These are phyloP conservation scores for Dothistroma septosporum DNA, from an alignment of 2,329 filamentous ascomycete species.

Conservation along the genomic window DNA sequence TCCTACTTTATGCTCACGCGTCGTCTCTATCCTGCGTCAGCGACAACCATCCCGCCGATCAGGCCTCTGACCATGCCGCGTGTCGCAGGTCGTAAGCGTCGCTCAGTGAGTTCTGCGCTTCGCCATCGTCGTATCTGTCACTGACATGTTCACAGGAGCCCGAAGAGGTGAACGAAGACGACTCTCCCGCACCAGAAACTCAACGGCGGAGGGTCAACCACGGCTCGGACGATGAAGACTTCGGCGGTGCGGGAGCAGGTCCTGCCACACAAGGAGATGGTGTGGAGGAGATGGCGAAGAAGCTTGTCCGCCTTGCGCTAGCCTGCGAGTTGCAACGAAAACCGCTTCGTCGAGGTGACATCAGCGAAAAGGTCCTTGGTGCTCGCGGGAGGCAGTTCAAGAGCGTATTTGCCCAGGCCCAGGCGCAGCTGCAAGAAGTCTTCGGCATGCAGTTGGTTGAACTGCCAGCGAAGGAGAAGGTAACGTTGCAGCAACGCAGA, in stretches of 20 bases:
- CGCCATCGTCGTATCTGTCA: background rate
- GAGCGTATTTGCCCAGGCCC: constrained; percentile 70
- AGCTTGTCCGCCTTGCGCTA: constrained; percentile 58
- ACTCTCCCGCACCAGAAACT: constrained; percentile 27
- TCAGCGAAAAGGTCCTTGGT: constrained; percentile 65
- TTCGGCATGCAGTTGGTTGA: constrained; percentile 95
- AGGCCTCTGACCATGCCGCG: constrained; percentile 13
- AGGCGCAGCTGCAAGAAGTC: constrained; percentile 62
- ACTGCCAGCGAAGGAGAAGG: constrained; percentile 74
- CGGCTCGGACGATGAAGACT: constrained; percentile 18
- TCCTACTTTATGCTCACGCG: background rate
- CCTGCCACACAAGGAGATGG: constrained; percentile 26
- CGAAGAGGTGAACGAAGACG: constrained; percentile 25
- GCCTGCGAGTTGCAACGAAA: constrained; percentile 57
- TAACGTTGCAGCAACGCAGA: constrained; percentile 64
- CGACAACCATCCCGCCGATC: background rate
- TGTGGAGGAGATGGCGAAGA: constrained; percentile 52
- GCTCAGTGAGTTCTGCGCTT: constrained; percentile 23
- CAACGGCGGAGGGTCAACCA: constrained; percentile 29
- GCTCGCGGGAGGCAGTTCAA: constrained; percentile 67
- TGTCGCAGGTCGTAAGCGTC: constrained; percentile 26
- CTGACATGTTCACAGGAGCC: constrained; percentile 16
- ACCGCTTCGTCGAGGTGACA: constrained; percentile 56
- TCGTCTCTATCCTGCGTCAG: background rate
- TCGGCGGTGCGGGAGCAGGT: constrained; percentile 21